Conservation (phyloP, 169 alveolate genomes). For the Plasmodium malariae region DNA sequence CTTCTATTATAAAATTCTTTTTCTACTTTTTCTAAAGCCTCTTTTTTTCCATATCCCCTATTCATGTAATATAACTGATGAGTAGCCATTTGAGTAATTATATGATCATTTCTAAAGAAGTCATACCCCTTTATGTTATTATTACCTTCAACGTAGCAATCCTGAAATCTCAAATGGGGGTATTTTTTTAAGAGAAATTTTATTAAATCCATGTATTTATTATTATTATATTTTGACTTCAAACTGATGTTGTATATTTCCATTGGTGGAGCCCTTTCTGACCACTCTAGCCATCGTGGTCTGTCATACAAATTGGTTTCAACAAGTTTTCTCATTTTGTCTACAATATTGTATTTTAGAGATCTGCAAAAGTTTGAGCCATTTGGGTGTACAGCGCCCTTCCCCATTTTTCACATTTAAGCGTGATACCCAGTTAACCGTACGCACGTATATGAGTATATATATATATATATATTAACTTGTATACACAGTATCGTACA, state of each 20-base stretch:
- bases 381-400: slow-evolving; percentile 79
- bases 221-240: slow-evolving; percentile 79
- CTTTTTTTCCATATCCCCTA: slow-evolving; percentile 81
- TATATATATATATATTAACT: no score
- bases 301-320: slow-evolving; percentile 83
- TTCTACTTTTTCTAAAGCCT: slow-evolving; percentile 85
- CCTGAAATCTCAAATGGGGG: slow-evolving; percentile 90
- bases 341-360: slow-evolving; percentile 86
- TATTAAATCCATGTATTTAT: slow-evolving; percentile 83
- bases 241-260: slow-evolving; percentile 83
- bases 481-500: no score
- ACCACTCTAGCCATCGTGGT: slow-evolving; percentile 89
- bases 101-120: slow-evolving; percentile 69
- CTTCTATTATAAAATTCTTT: slow-evolving; percentile 82
- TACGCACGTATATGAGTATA: neutral
- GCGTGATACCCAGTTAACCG: neutral
- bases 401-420: slow-evolving; percentile 48
- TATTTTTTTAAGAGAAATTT: slow-evolving; percentile 82
- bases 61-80: slow-evolving; percentile 78
- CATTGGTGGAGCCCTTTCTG: slow-evolving; percentile 87
- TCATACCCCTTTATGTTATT: slow-evolving; percentile 86
- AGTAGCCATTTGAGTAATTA: slow-evolving; percentile 76
- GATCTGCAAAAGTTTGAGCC: slow-evolving; percentile 84
- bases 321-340: slow-evolving; percentile 85
- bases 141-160: slow-evolving; percentile 88